Evolutionary conservation across 768 basidiomycete species (phyloP).

Genomic region (Lanmaoa rubissima): DNA sequence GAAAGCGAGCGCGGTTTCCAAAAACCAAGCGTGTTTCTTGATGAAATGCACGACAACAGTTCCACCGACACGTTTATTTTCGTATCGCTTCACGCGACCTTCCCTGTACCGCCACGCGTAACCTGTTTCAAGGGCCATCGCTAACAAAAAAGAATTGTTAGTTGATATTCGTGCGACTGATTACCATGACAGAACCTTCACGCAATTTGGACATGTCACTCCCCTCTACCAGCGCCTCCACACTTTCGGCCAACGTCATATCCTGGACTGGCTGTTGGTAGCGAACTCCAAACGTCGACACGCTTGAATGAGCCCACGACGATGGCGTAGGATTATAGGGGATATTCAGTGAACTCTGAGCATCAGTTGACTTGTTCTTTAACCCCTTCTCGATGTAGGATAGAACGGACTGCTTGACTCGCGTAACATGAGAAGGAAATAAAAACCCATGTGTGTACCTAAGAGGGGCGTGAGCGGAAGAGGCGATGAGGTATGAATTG

Average conservation of each 20-base stretch:
- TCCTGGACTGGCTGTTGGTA: slow-evolving; percentile 71
- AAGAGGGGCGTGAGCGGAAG: slow-evolving; percentile 5
- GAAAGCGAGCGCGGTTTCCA: slow-evolving; percentile 88
- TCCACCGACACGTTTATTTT: slow-evolving; percentile 75
- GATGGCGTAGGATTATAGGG: slow-evolving; percentile 44
- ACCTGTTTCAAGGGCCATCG: slow-evolving; percentile 54
- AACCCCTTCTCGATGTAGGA: slow-evolving; percentile 48
- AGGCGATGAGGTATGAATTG: not conserved
- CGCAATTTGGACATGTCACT: slow-evolving; percentile 74
- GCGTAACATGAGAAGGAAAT: slow-evolving; percentile 83
- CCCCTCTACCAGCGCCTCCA: slow-evolving; percentile 93
- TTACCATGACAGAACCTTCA: slow-evolving; percentile 46
- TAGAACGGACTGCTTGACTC: slow-evolving; percentile 58
- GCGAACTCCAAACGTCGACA: slow-evolving; percentile 77
- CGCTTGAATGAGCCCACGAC: slow-evolving; percentile 77
- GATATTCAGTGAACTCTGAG: slow-evolving; percentile 19
- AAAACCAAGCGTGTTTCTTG: slow-evolving; percentile 96
- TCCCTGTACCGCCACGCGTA: slow-evolving; percentile 74
- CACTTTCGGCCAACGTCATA: slow-evolving; percentile 63
- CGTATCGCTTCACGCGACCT: slow-evolving; percentile 63
- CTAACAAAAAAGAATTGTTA: slow-evolving; percentile 33
- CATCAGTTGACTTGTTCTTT: slow-evolving; percentile 36
- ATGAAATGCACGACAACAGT: slow-evolving; percentile 96
- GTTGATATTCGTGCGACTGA: not conserved
- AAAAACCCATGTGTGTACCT: slow-evolving; percentile 95